phyloP scores from a whole-genome alignment of 305 asterid genomes.

The Fraxinus baroniana region DNA sequence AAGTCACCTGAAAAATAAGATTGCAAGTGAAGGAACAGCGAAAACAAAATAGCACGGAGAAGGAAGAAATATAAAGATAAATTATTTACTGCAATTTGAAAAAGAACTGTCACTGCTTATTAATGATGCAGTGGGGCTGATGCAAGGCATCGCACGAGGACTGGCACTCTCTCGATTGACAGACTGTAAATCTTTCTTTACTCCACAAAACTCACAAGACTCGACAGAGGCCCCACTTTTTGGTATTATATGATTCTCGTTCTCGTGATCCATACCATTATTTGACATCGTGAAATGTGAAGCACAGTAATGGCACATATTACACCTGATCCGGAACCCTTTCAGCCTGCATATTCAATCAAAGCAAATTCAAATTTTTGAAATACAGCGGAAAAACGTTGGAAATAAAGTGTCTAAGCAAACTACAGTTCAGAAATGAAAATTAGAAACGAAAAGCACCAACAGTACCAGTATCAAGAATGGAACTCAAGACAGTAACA shows the following conservation, averaged over 20 bases:
- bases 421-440: background rate
- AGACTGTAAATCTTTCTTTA: slow-evolving; percentile 33
- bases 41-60: background rate
- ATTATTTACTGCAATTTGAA: slow-evolving; percentile 62
- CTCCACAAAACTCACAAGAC: slow-evolving; percentile 44
- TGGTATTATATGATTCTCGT: slow-evolving; percentile 31
- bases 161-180: slow-evolving; percentile 33
- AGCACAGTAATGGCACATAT: slow-evolving; percentile 54
- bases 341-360: slow-evolving; percentile 36
- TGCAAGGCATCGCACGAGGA: slow-evolving; percentile 44
- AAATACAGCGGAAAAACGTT: background rate
- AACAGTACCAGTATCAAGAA: background rate
- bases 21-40: slow-evolving; percentile 17
- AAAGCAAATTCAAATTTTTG: slow-evolving; percentile 18
- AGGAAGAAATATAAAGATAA: slow-evolving; percentile 16
- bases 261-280: slow-evolving; percentile 38
- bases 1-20: slow-evolving; percentile 61
- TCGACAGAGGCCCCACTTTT: slow-evolving; percentile 29
- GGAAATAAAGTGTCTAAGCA: slow-evolving; percentile 13
- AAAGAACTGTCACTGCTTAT: slow-evolving; percentile 56
- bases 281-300: slow-evolving; percentile 35
- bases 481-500: slow-evolving; percentile 13
- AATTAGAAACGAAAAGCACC: background rate
- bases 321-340: slow-evolving; percentile 30
- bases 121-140: slow-evolving; percentile 44